Percentiles rank a stretch among this genome's conserved stretches.
Conservation (phyloP, 2,329 filamentous ascomycete genomes). For the Clonostachys solani region DNA sequence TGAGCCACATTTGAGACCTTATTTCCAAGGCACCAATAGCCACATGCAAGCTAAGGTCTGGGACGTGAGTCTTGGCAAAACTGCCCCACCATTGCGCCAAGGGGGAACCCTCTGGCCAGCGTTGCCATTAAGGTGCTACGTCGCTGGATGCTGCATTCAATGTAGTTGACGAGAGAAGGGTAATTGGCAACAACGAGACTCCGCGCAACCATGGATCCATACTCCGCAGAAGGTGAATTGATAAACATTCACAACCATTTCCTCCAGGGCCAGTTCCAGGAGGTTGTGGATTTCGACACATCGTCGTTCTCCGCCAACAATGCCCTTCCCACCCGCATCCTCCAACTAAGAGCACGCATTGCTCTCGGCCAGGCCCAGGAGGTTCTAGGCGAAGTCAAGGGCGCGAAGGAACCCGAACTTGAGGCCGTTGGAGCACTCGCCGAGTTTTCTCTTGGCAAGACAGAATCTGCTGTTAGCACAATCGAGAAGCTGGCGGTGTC, state of each 20-base stretch:
- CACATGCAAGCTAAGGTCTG: slow-evolving; percentile 9
- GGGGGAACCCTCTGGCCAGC: too few relatives aligned
- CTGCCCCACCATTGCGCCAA: slow-evolving; percentile 16
- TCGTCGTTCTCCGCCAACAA: slow-evolving; percentile 77
- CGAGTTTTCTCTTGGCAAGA: slow-evolving; percentile 55
- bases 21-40: slow-evolving; percentile 10
- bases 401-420: slow-evolving; percentile 66
- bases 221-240: slow-evolving; percentile 66
- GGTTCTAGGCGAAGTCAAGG: slow-evolving; percentile 65
- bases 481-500: slow-evolving; percentile 65
- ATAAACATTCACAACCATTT: slow-evolving; percentile 69
- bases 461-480: slow-evolving; percentile 55
- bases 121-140: too few relatives aligned
- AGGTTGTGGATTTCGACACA: slow-evolving; percentile 82
- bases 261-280: slow-evolving; percentile 79
- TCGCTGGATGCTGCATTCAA: too few relatives aligned
- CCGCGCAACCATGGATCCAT: slow-evolving; percentile 55
- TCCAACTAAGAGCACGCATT: slow-evolving; percentile 78
- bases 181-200: too few relatives aligned
- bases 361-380: slow-evolving; percentile 74
- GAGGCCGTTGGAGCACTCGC: slow-evolving; percentile 75
- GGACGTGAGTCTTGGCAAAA: slow-evolving; percentile 6
- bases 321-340: slow-evolving; percentile 67
- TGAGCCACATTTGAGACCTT: slow-evolving; percentile 17
- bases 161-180: too few relatives aligned